Base-by-base conservation (phyloP, 2,329 filamentous ascomycete genomes). In the Colletotrichum melonis region DNA sequence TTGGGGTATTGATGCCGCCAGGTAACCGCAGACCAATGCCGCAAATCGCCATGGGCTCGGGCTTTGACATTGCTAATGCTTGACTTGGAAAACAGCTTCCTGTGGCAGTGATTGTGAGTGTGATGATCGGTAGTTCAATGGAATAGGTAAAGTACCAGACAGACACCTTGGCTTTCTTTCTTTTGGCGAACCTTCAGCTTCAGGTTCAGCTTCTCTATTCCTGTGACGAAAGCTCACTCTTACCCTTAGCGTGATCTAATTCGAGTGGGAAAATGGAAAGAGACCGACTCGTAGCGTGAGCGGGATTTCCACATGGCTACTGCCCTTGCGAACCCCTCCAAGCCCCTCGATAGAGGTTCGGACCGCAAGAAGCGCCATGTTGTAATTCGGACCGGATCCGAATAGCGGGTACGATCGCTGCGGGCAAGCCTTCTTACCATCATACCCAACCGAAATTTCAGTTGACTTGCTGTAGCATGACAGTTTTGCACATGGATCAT, bases 11-110 rank as follows among this genome's bases (percentile, higher is more conserved):
- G 35, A 73, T 73, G 16, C 71, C 56, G 30, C 71, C 67, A 22
- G 71, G 71, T 5, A 73, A 28, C 16, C 71, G 67, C 19, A 73
- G 28, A 24, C 71, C 71, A 22, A 73, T 73, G 19, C 71, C 71
- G 49, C 71, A 71, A n/a, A 73, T 67, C 26, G 71, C 71, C 14
- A 71, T 35, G 5, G 63, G 68, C 24, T 57, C 32, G 8, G 68
- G 68, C 5, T 9, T 26, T 2, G 14, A 59, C 38, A 58, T 16
- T 11, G 42, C 19, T 22, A 49, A 2, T 35, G n/a, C n/a, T 42
- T 8, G 38, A 19, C 14, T 16, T 28, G 12, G 7, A 56, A 56
- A 56, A 9, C 16, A 49, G 19, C 14, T 49, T 49, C 42, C 8
- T 2, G 38, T 49, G 42, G 42, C 8, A 19, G 19, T 49, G 19